Percentiles rank a stretch among this genome's conserved stretches.
Conservation (phyloP, 805 yeast genomes). For the Henningerozyma blattae region DNA sequence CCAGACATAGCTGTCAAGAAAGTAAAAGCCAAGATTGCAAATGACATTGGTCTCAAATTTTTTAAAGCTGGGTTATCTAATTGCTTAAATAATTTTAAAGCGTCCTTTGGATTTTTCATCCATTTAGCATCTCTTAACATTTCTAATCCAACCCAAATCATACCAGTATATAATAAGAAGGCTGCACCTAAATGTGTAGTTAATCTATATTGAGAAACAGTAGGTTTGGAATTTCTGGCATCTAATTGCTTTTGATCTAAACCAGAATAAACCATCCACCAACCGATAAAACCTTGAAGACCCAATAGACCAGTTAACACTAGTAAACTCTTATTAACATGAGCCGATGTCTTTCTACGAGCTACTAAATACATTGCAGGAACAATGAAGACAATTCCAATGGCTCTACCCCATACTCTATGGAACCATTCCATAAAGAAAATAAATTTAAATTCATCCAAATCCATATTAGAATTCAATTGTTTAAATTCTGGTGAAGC, state of each 20-base stretch:
- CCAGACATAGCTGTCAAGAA: slow-evolving; percentile 94
- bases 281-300: slow-evolving; percentile 90
- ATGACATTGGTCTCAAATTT: slow-evolving; percentile 42
- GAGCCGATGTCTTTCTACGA: slow-evolving; percentile 50
- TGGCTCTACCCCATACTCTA: slow-evolving; percentile 81
- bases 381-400: slow-evolving; percentile 69
- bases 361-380: slow-evolving; percentile 80
- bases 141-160: slow-evolving; percentile 83
- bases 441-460: slow-evolving; percentile 90
- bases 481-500: slow-evolving; percentile 85
- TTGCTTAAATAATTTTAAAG: slow-evolving; percentile 40
- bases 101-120: slow-evolving; percentile 50
- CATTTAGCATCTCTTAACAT: slow-evolving; percentile 64
- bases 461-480: slow-evolving; percentile 66
- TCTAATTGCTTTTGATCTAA: slow-evolving; percentile 66
- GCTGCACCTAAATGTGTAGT: slow-evolving; percentile 94
- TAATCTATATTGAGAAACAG: slow-evolving; percentile 89
- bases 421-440: slow-evolving; percentile 98
- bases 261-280: slow-evolving; percentile 99
- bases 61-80: slow-evolving; percentile 50
- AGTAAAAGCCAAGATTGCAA: slow-evolving; percentile 52
- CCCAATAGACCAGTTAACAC: slow-evolving; percentile 74
- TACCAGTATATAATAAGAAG: slow-evolving; percentile 73
- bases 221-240: slow-evolving; percentile 85
- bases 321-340: slow-evolving; percentile 54